phyloP scores from a whole-genome alignment of 2,329 filamentous ascomycete species.

The Exophiala viscosa region DNA sequence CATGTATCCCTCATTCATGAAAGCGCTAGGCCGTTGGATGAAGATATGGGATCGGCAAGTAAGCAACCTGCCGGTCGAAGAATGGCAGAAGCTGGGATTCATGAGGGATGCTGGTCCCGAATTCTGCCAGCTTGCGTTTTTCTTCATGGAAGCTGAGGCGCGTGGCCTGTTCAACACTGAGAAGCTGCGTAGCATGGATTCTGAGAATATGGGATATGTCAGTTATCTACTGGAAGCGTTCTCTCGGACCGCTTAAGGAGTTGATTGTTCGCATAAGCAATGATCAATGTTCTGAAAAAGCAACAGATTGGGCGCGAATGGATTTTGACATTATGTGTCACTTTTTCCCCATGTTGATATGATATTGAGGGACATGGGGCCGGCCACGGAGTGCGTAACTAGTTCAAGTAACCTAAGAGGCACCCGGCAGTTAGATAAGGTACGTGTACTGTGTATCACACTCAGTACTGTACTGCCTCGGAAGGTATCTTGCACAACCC shows the following conservation, averaged over 20 bases:
- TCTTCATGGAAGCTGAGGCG: slow-evolving; percentile 1
- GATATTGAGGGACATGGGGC: no score
- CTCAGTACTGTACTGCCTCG: neutral
- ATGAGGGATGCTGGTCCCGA: slow-evolving; percentile 1
- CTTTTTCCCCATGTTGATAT: no score
- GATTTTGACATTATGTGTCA: no score
- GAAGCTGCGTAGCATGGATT: slow-evolving; percentile 2
- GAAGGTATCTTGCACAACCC: neutral
- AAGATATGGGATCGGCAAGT: neutral
- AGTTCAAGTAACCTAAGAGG: no score
- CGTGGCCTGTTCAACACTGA: neutral
- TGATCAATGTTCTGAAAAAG: neutral
- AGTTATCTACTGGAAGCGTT: neutral
- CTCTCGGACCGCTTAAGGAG: neutral
- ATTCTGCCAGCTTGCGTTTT: slow-evolving; percentile 1
- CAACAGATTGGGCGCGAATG: no score
- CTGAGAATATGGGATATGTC: slow-evolving; percentile 1
- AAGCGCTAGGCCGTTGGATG: slow-evolving; percentile 1
- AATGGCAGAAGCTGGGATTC: slow-evolving; percentile 3
- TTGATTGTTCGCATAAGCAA: neutral
- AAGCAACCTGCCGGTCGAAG: neutral
- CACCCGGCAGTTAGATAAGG: no score
- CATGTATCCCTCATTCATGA: neutral
- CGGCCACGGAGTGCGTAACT: no score
- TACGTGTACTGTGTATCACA: no score